phyloP scores from a whole-genome alignment of 768 basidiomycete species.

The Tricholoma flavovirens region DNA sequence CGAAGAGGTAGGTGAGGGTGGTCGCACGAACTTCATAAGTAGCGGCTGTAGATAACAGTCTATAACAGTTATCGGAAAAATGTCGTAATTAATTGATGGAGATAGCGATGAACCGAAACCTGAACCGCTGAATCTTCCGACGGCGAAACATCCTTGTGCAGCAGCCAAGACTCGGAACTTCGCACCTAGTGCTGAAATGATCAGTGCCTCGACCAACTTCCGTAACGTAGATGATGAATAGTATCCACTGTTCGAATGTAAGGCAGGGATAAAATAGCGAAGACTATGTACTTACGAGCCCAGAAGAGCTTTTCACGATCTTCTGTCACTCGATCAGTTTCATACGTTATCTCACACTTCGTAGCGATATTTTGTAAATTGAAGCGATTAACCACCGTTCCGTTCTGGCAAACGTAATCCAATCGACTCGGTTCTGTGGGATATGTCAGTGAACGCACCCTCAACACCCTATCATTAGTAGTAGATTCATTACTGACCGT shows the following conservation, averaged over 20 bases:
- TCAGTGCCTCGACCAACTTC: conserved; percentile 22
- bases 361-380: too few species aligned
- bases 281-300: conserved; percentile 15
- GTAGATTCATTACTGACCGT: too few species aligned
- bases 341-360: conserved; percentile 29
- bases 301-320: conserved; percentile 23
- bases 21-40: conserved; percentile 26
- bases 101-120: conserved; percentile 7
- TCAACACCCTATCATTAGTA: too few species aligned
- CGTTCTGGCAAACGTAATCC: too few species aligned
- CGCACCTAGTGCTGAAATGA: conserved; percentile 21
- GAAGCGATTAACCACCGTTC: too few species aligned
- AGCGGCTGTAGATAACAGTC: conserved; percentile 13
- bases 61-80: too few species aligned
- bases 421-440: too few species aligned
- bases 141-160: conserved; percentile 28
- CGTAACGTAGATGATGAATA: conserved; percentile 29
- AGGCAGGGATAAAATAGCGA: background rate
- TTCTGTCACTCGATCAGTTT: conserved; percentile 18
- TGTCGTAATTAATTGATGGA: too few species aligned
- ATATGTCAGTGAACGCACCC: too few species aligned
- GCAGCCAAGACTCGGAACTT: conserved; percentile 28
- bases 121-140: conserved; percentile 26
- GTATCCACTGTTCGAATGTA: conserved; percentile 19
- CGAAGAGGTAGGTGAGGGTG: conserved; percentile 22